Evolutionary conservation across 2,329 filamentous ascomycete genomes (phyloP), one percentile per base, ranked within the genome.

Genomic region (Falciphora oryzae): DNA sequence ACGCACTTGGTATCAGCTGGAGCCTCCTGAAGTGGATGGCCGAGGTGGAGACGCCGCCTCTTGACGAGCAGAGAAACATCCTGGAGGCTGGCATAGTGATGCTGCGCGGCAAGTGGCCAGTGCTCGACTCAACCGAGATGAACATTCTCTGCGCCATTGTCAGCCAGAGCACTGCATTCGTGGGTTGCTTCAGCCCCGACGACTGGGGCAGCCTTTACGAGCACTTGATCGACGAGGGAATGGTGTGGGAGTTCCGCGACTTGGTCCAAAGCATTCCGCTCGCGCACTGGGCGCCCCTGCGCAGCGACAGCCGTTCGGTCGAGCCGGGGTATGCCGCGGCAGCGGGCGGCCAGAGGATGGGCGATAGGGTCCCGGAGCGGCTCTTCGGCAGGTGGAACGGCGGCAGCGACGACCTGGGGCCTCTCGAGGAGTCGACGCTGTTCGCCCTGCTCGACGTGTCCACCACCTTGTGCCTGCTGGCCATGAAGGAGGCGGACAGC

Each of bases 201-300:
- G 58, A 60, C 29, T 60, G 58, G 58, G 28, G 4, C 8, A 7
- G 22, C 29, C 58, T 60, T 8, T 60, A 35, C 58, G 58, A 60
- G 58, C 58, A 60, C 18, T 29, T 60, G 10, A 8, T 60, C 13
- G 58, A 60, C 22, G 58, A 60, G 18, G 31, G 58, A 8, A 60
- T 60, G 58, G 35, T 35, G 22, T 60, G 58, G 58, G 58, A 60
- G 29, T 60, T 60, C 35, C 58, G 58, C 28, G 58, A 60, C 58
- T 5, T 60, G 22, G 58, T 35, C 31, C 29, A 60, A 18, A 32
- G 58, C 29, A 28, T 60, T 11, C 22, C 28, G 11, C 29, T 32
- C 2, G 8, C 13, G 16, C 29, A 22, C 58, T 31, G 35, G 38
- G 38, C 18, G 4, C 38, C 38, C 38, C 38, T 44, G 18, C 14